Conservation (phyloP, 805 yeast species). For the Kuraishia molischiana region DNA sequence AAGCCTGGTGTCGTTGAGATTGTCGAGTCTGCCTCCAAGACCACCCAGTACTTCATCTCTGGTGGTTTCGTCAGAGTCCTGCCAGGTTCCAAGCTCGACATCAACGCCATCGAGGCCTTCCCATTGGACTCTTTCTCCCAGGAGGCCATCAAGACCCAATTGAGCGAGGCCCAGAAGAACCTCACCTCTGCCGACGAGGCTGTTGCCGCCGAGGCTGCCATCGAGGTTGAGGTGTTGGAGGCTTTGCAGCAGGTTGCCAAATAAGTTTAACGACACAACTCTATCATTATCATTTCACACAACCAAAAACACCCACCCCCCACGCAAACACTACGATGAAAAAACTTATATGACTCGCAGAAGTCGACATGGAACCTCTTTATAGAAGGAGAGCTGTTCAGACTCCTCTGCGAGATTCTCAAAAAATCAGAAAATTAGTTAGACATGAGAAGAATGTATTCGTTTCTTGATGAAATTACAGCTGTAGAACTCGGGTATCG, state of each 20-base stretch:
- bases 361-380: too few relatives aligned
- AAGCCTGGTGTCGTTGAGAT: conserved; percentile 93
- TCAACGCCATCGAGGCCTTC: conserved; percentile 93
- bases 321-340: too few relatives aligned
- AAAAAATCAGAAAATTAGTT: too few relatives aligned
- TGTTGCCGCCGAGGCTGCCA: conserved; percentile 88
- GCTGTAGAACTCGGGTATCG: too few relatives aligned
- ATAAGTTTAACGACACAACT: conserved; percentile 1
- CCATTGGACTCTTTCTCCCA: conserved; percentile 81
- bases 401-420: not conserved
- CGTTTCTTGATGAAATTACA: not conserved
- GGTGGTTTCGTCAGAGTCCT: conserved; percentile 97
- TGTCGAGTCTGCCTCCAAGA: conserved; percentile 63
- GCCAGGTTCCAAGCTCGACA: conserved; percentile 84
- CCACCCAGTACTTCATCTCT: conserved; percentile 77
- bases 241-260: conserved; percentile 79
- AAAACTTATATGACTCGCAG: too few relatives aligned
- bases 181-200: conserved; percentile 75
- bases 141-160: conserved; percentile 67
- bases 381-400: too few relatives aligned
- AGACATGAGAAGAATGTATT: not conserved
- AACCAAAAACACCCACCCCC: too few relatives aligned
- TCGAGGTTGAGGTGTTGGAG: conserved; percentile 94
- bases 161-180: conserved; percentile 93
- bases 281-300: too few relatives aligned